Conservation (phyloP, 2,329 filamentous ascomycete species). For the Colletotrichum sp. region DNA sequence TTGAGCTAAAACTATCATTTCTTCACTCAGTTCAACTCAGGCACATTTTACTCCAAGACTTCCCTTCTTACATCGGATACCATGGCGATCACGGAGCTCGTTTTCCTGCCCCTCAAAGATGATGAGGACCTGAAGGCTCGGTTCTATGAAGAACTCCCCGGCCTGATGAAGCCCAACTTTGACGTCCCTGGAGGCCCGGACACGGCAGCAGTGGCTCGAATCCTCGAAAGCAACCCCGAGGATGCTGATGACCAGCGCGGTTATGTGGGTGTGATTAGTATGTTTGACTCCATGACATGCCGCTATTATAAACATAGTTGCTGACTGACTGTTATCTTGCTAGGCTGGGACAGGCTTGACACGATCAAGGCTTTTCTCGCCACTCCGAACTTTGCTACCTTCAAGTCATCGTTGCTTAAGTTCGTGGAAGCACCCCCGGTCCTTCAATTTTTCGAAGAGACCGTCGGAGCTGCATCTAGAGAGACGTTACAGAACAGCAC, state of each 20-base stretch:
- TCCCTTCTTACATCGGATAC: not conserved
- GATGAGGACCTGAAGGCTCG: not conserved
- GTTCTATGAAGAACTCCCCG: not conserved
- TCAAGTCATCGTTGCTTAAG: not conserved
- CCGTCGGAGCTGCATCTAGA: not conserved
- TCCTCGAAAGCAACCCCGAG: not conserved
- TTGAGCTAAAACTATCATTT: not conserved
- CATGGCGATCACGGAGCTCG: constrained; percentile 1
- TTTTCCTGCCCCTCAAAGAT: not conserved
- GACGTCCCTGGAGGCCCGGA: not conserved
- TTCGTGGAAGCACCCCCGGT: not conserved
- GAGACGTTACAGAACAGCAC: not conserved
- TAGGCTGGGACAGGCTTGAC: not conserved
- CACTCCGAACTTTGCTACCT: not conserved
- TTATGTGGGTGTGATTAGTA: not conserved
- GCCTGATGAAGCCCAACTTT: not conserved
- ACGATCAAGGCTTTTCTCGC: not conserved
- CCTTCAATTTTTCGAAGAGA: not conserved
- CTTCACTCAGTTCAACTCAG: not conserved
- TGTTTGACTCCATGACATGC: not conserved
- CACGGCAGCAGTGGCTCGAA: not conserved
- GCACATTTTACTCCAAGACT: not conserved
- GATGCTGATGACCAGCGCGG: not conserved
- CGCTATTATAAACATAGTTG: not conserved
- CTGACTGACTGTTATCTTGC: not conserved